Conservation (phyloP, 257 asterid species). For the Solanum piurae region DNA sequence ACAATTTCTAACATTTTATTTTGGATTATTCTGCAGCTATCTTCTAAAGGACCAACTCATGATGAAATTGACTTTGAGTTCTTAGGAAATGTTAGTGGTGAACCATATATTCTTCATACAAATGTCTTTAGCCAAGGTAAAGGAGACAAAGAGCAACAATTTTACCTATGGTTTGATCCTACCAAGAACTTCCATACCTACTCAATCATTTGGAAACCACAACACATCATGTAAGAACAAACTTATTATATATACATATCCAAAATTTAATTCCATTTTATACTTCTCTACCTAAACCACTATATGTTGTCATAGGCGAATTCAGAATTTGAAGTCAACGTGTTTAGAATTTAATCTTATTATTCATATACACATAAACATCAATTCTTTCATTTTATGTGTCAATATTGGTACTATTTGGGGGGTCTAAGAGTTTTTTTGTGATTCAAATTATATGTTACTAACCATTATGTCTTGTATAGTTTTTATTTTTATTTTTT, state of each 20-base stretch:
- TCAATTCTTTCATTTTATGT: neutral
- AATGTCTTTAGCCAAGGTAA: slow-evolving; percentile 58
- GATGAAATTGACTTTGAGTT: slow-evolving; percentile 85
- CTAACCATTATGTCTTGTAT: too few relatives aligned
- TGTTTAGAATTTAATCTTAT: neutral
- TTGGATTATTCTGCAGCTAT: slow-evolving; percentile 29
- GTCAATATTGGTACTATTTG: neutral
- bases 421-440: neutral
- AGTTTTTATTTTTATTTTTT: too few relatives aligned
- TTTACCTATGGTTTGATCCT: slow-evolving; percentile 79
- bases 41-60: slow-evolving; percentile 63
- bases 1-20: neutral
- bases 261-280: too few relatives aligned
- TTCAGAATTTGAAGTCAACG: neutral
- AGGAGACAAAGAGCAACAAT: slow-evolving; percentile 69
- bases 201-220: slow-evolving; percentile 54
- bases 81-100: slow-evolving; percentile 48
- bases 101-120: slow-evolving; percentile 68
- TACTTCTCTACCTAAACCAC: neutral
- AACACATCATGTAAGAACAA: slow-evolving; percentile 49
- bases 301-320: neutral
- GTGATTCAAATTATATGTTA: neutral
- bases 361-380: neutral
- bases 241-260: neutral
- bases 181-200: slow-evolving; percentile 69